Base-by-base conservation (phyloP, 352 stramenopile genomes). In the Nothophytophthora sp. region DNA sequence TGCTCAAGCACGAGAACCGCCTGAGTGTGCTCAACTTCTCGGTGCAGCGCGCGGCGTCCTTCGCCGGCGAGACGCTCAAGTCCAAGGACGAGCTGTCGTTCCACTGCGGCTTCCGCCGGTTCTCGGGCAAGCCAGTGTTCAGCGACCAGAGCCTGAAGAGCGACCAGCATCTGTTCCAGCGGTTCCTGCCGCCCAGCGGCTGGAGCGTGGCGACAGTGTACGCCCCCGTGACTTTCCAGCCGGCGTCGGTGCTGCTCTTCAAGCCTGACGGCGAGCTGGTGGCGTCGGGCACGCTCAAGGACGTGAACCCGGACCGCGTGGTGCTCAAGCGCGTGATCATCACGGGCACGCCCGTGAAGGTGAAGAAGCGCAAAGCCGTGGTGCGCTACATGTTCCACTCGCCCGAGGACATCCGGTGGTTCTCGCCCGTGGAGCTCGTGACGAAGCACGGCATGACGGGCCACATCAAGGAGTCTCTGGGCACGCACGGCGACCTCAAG, bases 351-450 rank as follows among this genome's bases (percentile, higher is more conserved):
- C 98, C 98, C 12, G 90, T 99, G 9, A 96, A 97, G 55, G 96
- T 99, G n/a, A 98, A 99, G 66, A 99, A 99, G 63, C 90, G 96
- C 49, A 97, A 96, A 70, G 97, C 97, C 18, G 97, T 98, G 8
- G 86, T 99, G 20, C 97, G 98, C 39, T 98, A 99, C 84, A 99
- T 99, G 97, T 99, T 99, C 81, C 96, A 98, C 72, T 96, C 98
- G 70, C 96, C 97, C 5, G 96, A 99, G 54, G 97, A 99, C 70
- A 88, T 99, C 2, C 90, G 81, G 56, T 99, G 96, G 96, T 99
- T 99, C 77, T 98, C 98, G 65, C 97, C 97, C 12, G 94, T 99
- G 22, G 96, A 98, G 61, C 78, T 99, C 25, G 81, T 77, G 38
- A 99, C 97, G 40, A 99, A 99, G 74, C 95, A 99, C 70, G 98